Conservation (phyloP, 2,329 filamentous ascomycete genomes). For the Sporothrix inflata region DNA sequence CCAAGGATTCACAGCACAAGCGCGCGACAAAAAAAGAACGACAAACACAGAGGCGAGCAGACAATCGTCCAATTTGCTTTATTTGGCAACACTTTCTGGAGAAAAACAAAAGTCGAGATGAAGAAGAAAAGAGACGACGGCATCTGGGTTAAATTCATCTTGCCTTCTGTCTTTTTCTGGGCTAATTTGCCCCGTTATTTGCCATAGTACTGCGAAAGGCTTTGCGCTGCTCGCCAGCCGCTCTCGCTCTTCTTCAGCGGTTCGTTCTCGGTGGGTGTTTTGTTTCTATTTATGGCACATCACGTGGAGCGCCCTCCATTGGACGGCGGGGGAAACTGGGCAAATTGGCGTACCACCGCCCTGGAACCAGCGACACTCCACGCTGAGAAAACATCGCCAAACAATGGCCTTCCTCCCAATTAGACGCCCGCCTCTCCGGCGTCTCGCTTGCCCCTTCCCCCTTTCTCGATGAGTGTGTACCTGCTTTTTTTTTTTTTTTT, state of each 20-base stretch:
- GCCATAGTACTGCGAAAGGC: background rate
- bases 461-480: background rate
- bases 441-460: conserved; percentile 17
- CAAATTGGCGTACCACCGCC: background rate
- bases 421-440: conserved; percentile 19
- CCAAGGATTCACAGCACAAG: conserved; percentile 12
- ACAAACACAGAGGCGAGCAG: background rate
- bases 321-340: background rate
- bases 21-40: conserved; percentile 19
- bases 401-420: background rate
- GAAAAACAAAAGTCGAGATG: background rate
- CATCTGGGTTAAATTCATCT: background rate
- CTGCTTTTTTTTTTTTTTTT: background rate
- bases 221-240: background rate
- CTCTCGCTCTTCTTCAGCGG: background rate
- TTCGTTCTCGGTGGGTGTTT: background rate
- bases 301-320: conserved; percentile 21
- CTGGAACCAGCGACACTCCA: background rate
- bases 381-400: background rate
- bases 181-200: conserved; percentile 22
- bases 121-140: background rate
- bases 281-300: conserved; percentile 28
- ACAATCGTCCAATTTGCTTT: background rate
- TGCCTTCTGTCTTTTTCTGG: background rate
- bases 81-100: background rate